Evolutionary conservation across 805 yeast genomes (phyloP).

Genomic region (Cyberlindnera euphorbiae): DNA sequence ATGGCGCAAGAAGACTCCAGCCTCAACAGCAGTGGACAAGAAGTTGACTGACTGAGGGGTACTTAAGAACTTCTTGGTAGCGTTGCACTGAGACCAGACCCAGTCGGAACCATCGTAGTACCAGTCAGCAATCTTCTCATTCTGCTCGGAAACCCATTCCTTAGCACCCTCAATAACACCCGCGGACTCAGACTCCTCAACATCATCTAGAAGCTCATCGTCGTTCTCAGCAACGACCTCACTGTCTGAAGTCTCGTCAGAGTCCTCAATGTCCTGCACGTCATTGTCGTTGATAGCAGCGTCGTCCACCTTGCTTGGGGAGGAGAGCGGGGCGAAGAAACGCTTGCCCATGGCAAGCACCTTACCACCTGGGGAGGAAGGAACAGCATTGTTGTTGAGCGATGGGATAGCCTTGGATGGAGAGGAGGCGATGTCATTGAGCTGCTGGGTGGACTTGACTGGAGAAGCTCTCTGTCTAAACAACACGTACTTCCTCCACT

Average conservation of each 20-base stretch:
- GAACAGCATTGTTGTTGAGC: slow-evolving; percentile 6
- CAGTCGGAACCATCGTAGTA: slow-evolving; percentile 14
- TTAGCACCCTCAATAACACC: slow-evolving; percentile 13
- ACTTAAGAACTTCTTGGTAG: slow-evolving; percentile 23
- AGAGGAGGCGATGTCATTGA: slow-evolving; percentile 9
- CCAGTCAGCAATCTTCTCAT: slow-evolving; percentile 20
- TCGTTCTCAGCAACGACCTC: slow-evolving; percentile 11
- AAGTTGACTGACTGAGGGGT: slow-evolving; percentile 25
- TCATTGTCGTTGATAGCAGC: slow-evolving; percentile 13
- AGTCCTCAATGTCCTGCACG: slow-evolving; percentile 10
- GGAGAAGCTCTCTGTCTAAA: slow-evolving; percentile 28
- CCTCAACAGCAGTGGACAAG: slow-evolving; percentile 18
- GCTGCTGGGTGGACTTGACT: slow-evolving; percentile 17
- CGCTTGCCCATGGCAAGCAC: slow-evolving; percentile 17
- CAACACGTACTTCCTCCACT: slow-evolving; percentile 23
- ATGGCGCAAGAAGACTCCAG: slow-evolving; percentile 11
- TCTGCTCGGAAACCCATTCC: slow-evolving; percentile 21
- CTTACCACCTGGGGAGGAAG: slow-evolving; percentile 24
- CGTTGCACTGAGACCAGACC: slow-evolving; percentile 10
- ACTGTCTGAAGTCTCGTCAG: too few species aligned
- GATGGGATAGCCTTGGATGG: slow-evolving; percentile 12
- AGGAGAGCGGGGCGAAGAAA: slow-evolving; percentile 21
- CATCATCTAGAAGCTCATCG: slow-evolving; percentile 9
- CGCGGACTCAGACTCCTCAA: slow-evolving; percentile 14
- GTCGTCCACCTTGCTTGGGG: slow-evolving; percentile 20